Evolutionary conservation across 352 stramenopile species (phyloP).

Genomic region (Globisporangium yorkense): DNA sequence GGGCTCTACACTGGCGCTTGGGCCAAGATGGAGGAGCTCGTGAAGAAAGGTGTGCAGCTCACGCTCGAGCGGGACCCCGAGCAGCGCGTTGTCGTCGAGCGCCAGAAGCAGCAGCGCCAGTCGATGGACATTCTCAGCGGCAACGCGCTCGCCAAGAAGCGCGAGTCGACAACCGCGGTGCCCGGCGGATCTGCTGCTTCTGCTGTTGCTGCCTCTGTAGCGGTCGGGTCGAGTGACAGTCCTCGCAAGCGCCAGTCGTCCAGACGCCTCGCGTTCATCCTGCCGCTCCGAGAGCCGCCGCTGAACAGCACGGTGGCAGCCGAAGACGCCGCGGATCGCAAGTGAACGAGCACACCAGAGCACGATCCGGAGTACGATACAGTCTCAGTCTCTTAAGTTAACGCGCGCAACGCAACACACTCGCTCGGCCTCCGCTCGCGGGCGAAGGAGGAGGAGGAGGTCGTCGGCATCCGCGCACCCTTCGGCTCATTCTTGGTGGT

Average conservation of each 20-base stretch:
- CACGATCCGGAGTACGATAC: too few species aligned
- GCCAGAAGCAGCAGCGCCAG: constrained; percentile 31
- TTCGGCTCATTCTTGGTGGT: too few species aligned
- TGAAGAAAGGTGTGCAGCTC: constrained; percentile 53
- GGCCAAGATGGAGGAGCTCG: constrained; percentile 49
- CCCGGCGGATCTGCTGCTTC: neutral
- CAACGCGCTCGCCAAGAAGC: constrained; percentile 10
- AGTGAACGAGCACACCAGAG: neutral
- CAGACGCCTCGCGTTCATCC: constrained; percentile 4
- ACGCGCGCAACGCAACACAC: constrained; percentile 5
- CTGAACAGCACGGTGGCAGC: too few species aligned
- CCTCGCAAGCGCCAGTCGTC: constrained; percentile 2
- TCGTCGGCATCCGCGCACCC: too few species aligned
- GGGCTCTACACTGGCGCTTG: constrained; percentile 37
- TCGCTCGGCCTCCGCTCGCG: too few species aligned
- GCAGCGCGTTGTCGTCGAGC: constrained; percentile 38
- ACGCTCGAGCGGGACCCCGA: constrained; percentile 65
- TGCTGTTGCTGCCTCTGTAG: neutral
- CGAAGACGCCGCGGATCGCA: constrained; percentile 1
- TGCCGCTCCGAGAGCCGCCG: constrained; percentile 5
- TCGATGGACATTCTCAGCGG: constrained; percentile 13
- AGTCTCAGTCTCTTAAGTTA: constrained; percentile 9
- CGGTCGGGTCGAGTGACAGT: neutral
- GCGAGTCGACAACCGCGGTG: constrained; percentile 6
- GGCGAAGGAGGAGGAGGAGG: too few species aligned